Percentiles rank a stretch among this genome's conserved stretches.
Evolutionary conservation across 2,329 filamentous ascomycete genomes (phyloP).

Genomic region (Xylariaceae sp.): DNA sequence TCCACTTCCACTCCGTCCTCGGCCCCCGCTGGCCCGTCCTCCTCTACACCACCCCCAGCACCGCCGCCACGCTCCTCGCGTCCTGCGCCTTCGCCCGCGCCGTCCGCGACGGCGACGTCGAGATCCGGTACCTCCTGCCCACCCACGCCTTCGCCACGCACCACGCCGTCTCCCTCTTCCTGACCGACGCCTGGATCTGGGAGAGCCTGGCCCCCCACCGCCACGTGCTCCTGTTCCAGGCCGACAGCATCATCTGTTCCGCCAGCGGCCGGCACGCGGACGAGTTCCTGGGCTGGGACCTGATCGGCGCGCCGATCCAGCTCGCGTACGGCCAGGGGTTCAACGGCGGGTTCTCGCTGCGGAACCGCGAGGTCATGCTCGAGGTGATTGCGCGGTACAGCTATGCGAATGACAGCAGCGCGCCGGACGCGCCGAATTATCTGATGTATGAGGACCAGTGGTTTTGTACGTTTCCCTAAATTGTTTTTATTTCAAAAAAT

Average conservation of each 20-base stretch:
- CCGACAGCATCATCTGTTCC: conserved; percentile 34
- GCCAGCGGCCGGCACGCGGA: conserved; percentile 22
- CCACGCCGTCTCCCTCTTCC: conserved; percentile 32
- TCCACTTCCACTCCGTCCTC: conserved; percentile 35
- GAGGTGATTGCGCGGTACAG: conserved; percentile 12
- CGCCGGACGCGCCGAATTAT: conserved; percentile 11
- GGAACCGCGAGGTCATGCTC: conserved; percentile 24
- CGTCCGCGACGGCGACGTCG: conserved; percentile 28
- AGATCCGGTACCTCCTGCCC: conserved; percentile 32
- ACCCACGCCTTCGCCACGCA: conserved; percentile 27
- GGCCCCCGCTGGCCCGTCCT: conserved; percentile 41
- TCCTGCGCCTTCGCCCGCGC: conserved; percentile 33
- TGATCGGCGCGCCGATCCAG: conserved; percentile 28
- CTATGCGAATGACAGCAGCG: conserved; percentile 14
- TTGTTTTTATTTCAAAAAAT: no score
- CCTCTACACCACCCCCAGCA: conserved; percentile 35
- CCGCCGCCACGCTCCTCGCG: conserved; percentile 11
- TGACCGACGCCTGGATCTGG: conserved; percentile 33
- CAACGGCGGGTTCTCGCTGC: conserved; percentile 30
- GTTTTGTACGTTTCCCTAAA: no score
- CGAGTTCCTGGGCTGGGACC: conserved; percentile 32
- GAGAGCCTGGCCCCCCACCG: conserved; percentile 29
- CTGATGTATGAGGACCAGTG: conserved; percentile 29
- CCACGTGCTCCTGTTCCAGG: conserved; percentile 35
- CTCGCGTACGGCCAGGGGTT: conserved; percentile 16